phyloP scores from a whole-genome alignment of 176 grass and related monocot genomes.

The Juncus effusus region DNA sequence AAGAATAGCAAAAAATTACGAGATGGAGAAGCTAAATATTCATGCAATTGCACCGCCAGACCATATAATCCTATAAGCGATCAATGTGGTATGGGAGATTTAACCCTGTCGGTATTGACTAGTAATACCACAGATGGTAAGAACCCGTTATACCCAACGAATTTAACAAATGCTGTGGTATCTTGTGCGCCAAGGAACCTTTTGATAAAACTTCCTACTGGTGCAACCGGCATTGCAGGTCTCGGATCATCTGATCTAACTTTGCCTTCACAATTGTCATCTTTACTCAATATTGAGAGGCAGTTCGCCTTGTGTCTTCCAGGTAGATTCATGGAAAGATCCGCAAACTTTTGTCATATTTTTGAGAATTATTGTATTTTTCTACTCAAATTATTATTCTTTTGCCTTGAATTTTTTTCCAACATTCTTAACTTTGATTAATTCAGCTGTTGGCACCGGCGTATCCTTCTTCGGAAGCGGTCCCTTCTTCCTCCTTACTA shows the following conservation, averaged over 20 bases:
- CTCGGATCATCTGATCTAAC: conserved; percentile 21
- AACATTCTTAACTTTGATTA: too few species aligned
- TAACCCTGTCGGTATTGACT: conserved; percentile 24
- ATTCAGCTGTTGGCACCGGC: background rate
- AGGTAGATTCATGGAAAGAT: background rate
- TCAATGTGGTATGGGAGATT: conserved; percentile 24
- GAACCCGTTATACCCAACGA: conserved; percentile 22
- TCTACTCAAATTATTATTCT: too few species aligned
- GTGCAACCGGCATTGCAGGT: conserved; percentile 35
- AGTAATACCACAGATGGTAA: conserved; percentile 46
- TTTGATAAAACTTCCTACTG: conserved; percentile 11
- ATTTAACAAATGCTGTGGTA: background rate
- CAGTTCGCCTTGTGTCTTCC: conserved; percentile 55
- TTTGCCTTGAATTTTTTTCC: too few species aligned
- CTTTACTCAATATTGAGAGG: conserved; percentile 12
- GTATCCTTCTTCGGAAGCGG: conserved; percentile 35
- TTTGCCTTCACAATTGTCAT: conserved; percentile 40
- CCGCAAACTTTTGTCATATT: too few species aligned
- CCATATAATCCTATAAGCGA: conserved; percentile 33
- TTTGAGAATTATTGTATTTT: too few species aligned
- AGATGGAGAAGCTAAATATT: too few species aligned
- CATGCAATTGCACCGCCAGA: conserved; percentile 22
- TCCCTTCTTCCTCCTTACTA: conserved; percentile 25
- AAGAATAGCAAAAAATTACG: too few species aligned
- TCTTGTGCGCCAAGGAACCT: conserved; percentile 26